phyloP scores from a whole-genome alignment of 2,329 filamentous ascomycete species.

The Claviceps monticola region DNA sequence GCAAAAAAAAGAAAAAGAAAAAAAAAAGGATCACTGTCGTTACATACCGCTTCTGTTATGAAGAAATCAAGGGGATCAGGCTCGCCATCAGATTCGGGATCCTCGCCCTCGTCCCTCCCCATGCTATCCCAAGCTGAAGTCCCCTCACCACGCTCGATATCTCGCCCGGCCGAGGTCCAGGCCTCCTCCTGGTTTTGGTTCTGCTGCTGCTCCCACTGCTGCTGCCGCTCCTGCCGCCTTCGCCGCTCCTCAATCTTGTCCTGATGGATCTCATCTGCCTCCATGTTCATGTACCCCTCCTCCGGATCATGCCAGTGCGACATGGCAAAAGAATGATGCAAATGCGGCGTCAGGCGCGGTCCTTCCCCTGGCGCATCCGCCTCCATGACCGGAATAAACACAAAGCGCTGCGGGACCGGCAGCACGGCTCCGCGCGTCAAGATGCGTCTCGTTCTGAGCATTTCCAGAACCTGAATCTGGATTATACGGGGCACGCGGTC shows the following conservation, averaged over 20 bases:
- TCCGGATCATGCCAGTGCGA: slow-evolving; percentile 68
- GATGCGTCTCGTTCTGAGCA: slow-evolving; percentile 67
- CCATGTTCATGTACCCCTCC: slow-evolving; percentile 62
- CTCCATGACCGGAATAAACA: slow-evolving; percentile 62
- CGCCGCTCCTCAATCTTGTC: slow-evolving; percentile 13
- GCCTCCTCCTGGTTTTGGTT: too few relatives aligned
- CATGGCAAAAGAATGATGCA: slow-evolving; percentile 77
- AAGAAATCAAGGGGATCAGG: slow-evolving; percentile 12
- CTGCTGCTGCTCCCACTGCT: too few relatives aligned
- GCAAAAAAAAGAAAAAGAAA: not conserved
- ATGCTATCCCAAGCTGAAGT: slow-evolving; percentile 28
- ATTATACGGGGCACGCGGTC: slow-evolving; percentile 59
- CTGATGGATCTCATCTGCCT: slow-evolving; percentile 32
- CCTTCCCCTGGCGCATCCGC: slow-evolving; percentile 27
- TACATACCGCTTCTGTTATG: slow-evolving; percentile 30
- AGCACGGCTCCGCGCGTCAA: slow-evolving; percentile 64
- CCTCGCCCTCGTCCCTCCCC: slow-evolving; percentile 19
- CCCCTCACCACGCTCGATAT: slow-evolving; percentile 6
- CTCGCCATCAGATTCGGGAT: not conserved
- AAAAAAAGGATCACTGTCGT: not conserved
- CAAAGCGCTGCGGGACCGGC: slow-evolving; percentile 59
- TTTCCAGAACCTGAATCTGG: slow-evolving; percentile 67
- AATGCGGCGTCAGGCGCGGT: slow-evolving; percentile 38
- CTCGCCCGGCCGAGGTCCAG: too few relatives aligned
- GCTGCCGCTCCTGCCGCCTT: not conserved